Conservation (phyloP, 306 rosid genomes). For the Gastrolobium villosum region DNA sequence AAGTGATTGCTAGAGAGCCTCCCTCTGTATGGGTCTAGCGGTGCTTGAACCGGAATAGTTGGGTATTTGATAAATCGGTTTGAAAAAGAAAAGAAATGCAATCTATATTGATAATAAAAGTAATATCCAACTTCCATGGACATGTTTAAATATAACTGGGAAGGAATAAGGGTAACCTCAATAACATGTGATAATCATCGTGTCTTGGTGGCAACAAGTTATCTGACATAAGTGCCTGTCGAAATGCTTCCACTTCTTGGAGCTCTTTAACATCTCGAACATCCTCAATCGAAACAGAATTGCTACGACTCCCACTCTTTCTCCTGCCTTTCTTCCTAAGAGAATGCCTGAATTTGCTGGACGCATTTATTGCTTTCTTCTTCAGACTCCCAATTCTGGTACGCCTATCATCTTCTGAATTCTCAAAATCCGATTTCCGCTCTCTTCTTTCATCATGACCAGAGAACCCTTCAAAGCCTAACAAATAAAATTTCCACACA, state of each 20-base stretch:
- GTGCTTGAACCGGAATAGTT: too few relatives aligned
- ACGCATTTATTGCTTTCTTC: conserved; percentile 87
- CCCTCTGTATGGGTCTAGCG: too few relatives aligned
- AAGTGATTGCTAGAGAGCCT: too few relatives aligned
- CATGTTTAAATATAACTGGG: background rate
- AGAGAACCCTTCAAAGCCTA: conserved; percentile 86
- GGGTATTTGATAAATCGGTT: too few relatives aligned
- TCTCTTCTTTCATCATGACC: conserved; percentile 77
- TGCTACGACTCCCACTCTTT: conserved; percentile 48
- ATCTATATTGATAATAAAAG: background rate
- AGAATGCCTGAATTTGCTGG: conserved; percentile 86
- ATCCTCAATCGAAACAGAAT: conserved; percentile 84
- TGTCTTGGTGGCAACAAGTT: conserved; percentile 71
- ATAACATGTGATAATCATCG: conserved; percentile 85
- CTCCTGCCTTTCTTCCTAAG: conserved; percentile 75
- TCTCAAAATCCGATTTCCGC: conserved; percentile 79
- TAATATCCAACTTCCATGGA: background rate
- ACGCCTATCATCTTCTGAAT: conserved; percentile 80
- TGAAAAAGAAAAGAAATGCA: background rate
- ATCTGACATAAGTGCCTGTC: conserved; percentile 74
- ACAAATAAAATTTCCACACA: conserved; percentile 17
- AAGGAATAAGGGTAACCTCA: conserved; percentile 63
- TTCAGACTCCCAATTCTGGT: conserved; percentile 77
- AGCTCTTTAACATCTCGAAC: conserved; percentile 84
- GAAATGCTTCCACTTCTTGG: conserved; percentile 78